These are phyloP conservation scores for Eimeria nieschulzi DNA, from an alignment of 169 alveolate genomes.

Conservation along the genomic window DNA sequence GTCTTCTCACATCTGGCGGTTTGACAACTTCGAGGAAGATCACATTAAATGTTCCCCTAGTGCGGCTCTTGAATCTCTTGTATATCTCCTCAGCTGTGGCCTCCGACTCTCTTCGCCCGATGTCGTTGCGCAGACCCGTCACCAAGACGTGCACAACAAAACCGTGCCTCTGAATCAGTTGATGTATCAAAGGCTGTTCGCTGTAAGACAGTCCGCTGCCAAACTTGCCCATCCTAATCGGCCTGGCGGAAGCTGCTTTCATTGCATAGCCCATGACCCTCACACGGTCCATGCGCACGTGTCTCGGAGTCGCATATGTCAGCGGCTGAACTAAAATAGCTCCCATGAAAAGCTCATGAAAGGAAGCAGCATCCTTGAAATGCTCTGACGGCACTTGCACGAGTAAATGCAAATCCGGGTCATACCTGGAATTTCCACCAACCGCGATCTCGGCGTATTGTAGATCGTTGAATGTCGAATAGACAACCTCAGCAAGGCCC, in stretches of 20 bases:
- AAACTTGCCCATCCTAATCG: conserved; percentile 66
- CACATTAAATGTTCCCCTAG: conserved; percentile 61
- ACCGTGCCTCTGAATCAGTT: conserved; percentile 39
- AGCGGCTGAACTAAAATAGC: conserved; percentile 60
- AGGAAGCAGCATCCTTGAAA: conserved; percentile 47
- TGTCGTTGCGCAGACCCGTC: conserved; percentile 39
- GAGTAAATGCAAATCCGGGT: conserved; percentile 50
- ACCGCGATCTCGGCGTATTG: conserved; percentile 57
- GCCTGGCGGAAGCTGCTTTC: conserved; percentile 46
- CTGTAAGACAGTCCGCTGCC: conserved; percentile 59
- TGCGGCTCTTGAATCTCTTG: conserved; percentile 59
- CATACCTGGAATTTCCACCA: conserved; percentile 34
- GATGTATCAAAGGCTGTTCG: conserved; percentile 53
- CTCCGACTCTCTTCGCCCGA: conserved; percentile 45
- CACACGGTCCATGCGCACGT: conserved; percentile 58
- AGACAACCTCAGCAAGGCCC: conserved; percentile 70
- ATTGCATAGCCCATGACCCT: conserved; percentile 68
- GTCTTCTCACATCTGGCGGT: conserved; percentile 42
- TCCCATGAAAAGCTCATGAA: conserved; percentile 56
- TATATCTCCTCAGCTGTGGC: conserved; percentile 68
- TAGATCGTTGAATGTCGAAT: conserved; percentile 65
- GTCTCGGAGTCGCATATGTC: conserved; percentile 42
- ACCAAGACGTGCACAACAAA: conserved; percentile 56
- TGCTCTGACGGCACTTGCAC: conserved; percentile 59
- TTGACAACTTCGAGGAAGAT: conserved; percentile 61